Evolutionary conservation across 805 yeast species (phyloP).

Genomic region (Yarrowia sp.): DNA sequence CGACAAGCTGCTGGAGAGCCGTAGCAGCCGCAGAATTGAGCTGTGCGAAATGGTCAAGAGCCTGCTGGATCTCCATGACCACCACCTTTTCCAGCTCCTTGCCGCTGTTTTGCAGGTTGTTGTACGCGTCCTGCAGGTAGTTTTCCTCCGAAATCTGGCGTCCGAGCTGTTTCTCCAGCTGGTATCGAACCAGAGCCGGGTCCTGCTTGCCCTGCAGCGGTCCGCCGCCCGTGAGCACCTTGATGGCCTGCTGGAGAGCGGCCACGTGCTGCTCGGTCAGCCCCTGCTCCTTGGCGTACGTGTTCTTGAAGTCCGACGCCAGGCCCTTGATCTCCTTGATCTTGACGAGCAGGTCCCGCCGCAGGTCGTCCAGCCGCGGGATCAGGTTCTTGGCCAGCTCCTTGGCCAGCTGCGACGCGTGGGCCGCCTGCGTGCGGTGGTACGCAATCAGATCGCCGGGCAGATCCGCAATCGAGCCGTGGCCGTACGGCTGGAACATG

Average conservation of each 20-base stretch:
- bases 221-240: conserved; percentile 51
- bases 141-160: conserved; percentile 83
- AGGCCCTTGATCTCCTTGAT: conserved; percentile 85
- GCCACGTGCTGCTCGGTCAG: conserved; percentile 71
- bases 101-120: conserved; percentile 86
- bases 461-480: conserved; percentile 81
- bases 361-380: conserved; percentile 70
- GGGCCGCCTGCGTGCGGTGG: conserved; percentile 65
- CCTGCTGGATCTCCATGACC: conserved; percentile 83
- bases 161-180: conserved; percentile 77
- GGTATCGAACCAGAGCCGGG: conserved; percentile 77
- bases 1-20: conserved; percentile 55
- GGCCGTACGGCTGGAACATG: conserved; percentile 75
- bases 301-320: conserved; percentile 83
- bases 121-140: conserved; percentile 84
- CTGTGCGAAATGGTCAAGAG: conserved; percentile 73
- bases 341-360: conserved; percentile 79
- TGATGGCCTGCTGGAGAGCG: conserved; percentile 54
- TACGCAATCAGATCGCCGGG: conserved; percentile 73
- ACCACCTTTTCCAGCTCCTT: conserved; percentile 88
- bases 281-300: conserved; percentile 70
- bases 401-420: conserved; percentile 64
- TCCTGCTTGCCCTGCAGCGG: conserved; percentile 65
- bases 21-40: conserved; percentile 49
- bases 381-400: conserved; percentile 67